phyloP scores from a whole-genome alignment of 305 asterid genomes.

The Fraxinus ornus region DNA sequence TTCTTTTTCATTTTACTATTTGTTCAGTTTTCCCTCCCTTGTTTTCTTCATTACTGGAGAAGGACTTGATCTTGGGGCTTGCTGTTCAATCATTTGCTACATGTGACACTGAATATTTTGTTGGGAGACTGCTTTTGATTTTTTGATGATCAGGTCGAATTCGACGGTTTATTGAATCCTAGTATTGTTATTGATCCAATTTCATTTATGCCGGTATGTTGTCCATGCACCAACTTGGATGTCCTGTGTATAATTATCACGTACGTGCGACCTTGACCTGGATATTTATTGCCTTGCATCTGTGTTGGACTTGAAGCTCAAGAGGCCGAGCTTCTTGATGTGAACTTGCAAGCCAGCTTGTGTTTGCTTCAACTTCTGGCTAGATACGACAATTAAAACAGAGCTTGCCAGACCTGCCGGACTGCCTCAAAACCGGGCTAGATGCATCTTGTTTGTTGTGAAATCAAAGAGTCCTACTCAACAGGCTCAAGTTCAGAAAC shows the following conservation, averaged over 20 bases:
- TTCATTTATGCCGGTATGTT: neutral
- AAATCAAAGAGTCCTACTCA: neutral
- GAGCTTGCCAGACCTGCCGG: neutral
- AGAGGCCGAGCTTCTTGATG: neutral
- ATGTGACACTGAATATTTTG: conserved; percentile 20
- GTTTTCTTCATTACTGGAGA: conserved; percentile 9
- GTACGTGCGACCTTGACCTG: neutral
- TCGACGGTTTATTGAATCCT: neutral
- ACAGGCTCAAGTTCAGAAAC: neutral
- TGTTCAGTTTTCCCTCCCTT: neutral
- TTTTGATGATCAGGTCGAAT: conserved; percentile 6
- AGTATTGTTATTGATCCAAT: neutral
- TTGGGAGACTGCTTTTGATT: conserved; percentile 14
- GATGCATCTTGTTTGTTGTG: neutral
- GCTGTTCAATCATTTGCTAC: conserved; percentile 20
- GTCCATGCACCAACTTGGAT: neutral
- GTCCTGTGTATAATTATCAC: neutral
- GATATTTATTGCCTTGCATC: neutral
- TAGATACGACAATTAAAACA: neutral
- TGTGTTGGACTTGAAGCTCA: neutral
- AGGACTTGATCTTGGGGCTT: conserved; percentile 16
- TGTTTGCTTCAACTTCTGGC: neutral
- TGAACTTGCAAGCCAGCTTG: neutral
- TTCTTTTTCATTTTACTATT: neutral
- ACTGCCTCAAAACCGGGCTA: neutral